phyloP scores from a whole-genome alignment of 2,329 filamentous ascomycete genomes.

The Aschersonia sp. region DNA sequence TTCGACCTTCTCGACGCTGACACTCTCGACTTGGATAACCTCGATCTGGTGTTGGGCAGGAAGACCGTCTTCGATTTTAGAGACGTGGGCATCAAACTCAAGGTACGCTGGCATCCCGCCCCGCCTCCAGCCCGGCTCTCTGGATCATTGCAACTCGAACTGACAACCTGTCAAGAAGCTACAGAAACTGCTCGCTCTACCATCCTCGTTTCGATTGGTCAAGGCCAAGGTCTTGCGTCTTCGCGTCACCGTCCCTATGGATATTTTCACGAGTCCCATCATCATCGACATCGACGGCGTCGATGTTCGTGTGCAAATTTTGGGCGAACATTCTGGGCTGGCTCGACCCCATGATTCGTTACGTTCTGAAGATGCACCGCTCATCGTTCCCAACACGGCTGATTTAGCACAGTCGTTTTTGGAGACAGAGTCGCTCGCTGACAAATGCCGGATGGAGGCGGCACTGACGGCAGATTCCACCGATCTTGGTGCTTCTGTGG shows the following conservation, averaged over 20 bases:
- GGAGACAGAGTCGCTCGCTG: slow-evolving; percentile 51
- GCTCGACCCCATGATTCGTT: slow-evolving; percentile 26
- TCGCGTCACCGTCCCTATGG: slow-evolving; percentile 71
- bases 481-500: slow-evolving; percentile 45
- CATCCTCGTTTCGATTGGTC: slow-evolving; percentile 53
- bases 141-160: not conserved
- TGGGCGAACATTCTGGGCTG: slow-evolving; percentile 15
- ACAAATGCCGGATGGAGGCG: slow-evolving; percentile 54
- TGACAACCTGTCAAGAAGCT: slow-evolving; percentile 50
- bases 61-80: slow-evolving; percentile 74
- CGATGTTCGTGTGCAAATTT: slow-evolving; percentile 50
- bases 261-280: slow-evolving; percentile 78
- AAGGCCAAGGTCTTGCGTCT: slow-evolving; percentile 64
- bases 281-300: slow-evolving; percentile 70
- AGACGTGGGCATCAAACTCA: slow-evolving; percentile 68
- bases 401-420: slow-evolving; percentile 69
- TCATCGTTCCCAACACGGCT: slow-evolving; percentile 54
- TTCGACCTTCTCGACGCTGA: slow-evolving; percentile 82
- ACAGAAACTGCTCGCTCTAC: slow-evolving; percentile 58
- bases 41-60: slow-evolving; percentile 72
- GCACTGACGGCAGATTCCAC: slow-evolving; percentile 50
- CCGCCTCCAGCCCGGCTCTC: not conserved
- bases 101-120: slow-evolving; percentile 33
- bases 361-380: slow-evolving; percentile 13
- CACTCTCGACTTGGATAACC: slow-evolving; percentile 69